Base-by-base conservation (phyloP, 148 eudicot species). In the Chenopodium suecicum region DNA sequence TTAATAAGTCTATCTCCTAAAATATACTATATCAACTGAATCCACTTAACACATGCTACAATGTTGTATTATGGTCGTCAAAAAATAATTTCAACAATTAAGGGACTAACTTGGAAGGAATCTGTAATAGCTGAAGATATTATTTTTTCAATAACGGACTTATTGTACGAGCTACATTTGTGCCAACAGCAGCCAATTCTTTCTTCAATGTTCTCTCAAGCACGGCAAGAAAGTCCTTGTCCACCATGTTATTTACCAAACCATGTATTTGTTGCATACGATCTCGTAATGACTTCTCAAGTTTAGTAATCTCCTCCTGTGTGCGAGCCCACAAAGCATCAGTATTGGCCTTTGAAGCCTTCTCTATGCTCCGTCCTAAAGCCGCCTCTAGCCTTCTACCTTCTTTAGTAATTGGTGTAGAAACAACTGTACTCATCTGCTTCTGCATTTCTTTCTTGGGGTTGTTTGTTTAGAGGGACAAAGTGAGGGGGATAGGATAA, bases 281-380 rank as follows among this genome's bases (percentile, higher is more conserved):
- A 25, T 94, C 98, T 46, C 95, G 87, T 44, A 79, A 66, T 77
- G 88, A 80, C 88, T 90, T 97, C 70, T 97, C 99, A 81, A 86
- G 91, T 83, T 92, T 97, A 65, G 89, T 86, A 74, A 50, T 87
- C 52, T 94, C 97, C 82, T 97, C 98, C 85, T 86, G 94, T 37
- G 87, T 72, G 68, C 93, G 97, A 79, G 95, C 97, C 95, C 97
- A 92, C 58, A 94, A 80, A 85, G 97, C 97, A 88, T 97, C 98
- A 73, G 78, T 52, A 87, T 92, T 94, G 76, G 97, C 92, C 89
- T 92, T 94, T 31, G 80, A 81, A 83, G 85, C 82, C 87, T 94
- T 97, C 86, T 97, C 99, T 85, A 91, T 88, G 85, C 82, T 86
- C 76, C 86, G 82, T 79, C 93, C 95, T 23, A 92, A 71, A 87